A percentile compares a stretch with the other conserved stretches of the same genome.
Evolutionary conservation across 1,284 basidiomycete genomes (phyloP).

Genomic region (Puccinia horiana): DNA sequence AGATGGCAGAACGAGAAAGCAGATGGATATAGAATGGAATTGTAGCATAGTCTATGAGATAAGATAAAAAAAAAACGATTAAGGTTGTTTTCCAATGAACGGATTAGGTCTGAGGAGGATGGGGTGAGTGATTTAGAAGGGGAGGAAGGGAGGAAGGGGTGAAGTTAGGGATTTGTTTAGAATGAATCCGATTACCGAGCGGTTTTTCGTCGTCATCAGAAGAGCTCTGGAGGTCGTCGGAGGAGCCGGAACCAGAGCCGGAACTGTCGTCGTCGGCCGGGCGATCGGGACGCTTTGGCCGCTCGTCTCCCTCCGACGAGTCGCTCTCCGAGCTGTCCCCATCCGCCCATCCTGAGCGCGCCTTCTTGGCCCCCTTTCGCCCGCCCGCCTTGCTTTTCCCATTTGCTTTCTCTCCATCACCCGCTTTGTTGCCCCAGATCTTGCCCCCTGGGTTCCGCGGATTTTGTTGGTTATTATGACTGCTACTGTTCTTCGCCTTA

Average conservation of each 20-base stretch:
- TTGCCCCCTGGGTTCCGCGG: not conserved
- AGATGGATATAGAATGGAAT: not conserved
- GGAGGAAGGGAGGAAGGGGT: not conserved
- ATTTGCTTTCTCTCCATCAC: not conserved
- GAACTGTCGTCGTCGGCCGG: not conserved
- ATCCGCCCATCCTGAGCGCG: not conserved
- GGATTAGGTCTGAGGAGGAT: not conserved
- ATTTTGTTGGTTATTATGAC: not conserved
- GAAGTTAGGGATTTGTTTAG: not conserved
- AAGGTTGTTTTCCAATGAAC: not conserved
- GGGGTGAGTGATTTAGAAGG: not conserved
- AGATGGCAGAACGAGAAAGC: not conserved
- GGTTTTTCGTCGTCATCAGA: constrained; percentile 43
- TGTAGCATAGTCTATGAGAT: not conserved
- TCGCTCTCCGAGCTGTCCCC: not conserved
- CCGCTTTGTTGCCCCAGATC: not conserved
- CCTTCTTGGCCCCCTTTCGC: not conserved
- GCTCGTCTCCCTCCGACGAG: not conserved
- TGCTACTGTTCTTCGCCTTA: not conserved
- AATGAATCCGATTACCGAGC: constrained; percentile 7
- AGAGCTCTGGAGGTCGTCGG: not conserved
- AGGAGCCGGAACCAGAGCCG: not conserved
- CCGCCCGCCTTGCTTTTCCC: not conserved
- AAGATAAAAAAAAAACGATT: not conserved
- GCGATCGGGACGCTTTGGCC: not conserved